Base-by-base conservation (phyloP, 495 filamentous ascomycete species). In the Annulohypoxylon maeteangense region DNA sequence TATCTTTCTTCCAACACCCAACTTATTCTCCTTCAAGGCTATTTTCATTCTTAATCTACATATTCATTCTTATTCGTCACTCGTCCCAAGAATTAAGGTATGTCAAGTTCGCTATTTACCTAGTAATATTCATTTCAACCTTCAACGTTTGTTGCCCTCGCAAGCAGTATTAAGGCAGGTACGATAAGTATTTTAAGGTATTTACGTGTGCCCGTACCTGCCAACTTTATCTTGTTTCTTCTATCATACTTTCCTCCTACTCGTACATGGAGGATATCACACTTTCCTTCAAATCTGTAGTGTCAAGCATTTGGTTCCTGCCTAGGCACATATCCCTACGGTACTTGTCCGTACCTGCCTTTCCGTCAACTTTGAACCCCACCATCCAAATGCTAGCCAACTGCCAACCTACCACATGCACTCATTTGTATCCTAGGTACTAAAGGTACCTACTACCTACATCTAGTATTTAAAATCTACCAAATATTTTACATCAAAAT, bases 321-420 rank as follows among this genome's bases (percentile, higher is more conserved):
- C 32, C 23, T 51, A 51, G 23, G 47, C 7, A 51, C 47, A n/a
- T 51, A 27, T 25, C 12, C 12, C 8, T 51, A 51, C 47, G 22
- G 47, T 51, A 12, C 23, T 51, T 51, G 40, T 11, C 12, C 32
- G 54, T 57, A 40, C 54, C 32, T 57, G 54, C 54, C 54, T 20
- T 57, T 12, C 32, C 34, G 32, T 22, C 54, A 25, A 23, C 6
- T 11, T 36, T 29, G 31, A 55, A 36, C 54, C 34, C 54, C 34
- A 31, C 34, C 20, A 57, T 38, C 53, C 32, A 23, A 54, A 34
- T 42, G 20, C 16, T 11, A 50, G 20, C 23, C 23, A 50, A 25
- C 20, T 5, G 6, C 11, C 20, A 54, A 55, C 31, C 51, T 23
- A 55, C 29, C 51, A 55, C 29, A 12, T 14, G 34, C 50, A 34